Conservation (phyloP, 2,329 filamentous ascomycete genomes). For the Passalora sequoiae region DNA sequence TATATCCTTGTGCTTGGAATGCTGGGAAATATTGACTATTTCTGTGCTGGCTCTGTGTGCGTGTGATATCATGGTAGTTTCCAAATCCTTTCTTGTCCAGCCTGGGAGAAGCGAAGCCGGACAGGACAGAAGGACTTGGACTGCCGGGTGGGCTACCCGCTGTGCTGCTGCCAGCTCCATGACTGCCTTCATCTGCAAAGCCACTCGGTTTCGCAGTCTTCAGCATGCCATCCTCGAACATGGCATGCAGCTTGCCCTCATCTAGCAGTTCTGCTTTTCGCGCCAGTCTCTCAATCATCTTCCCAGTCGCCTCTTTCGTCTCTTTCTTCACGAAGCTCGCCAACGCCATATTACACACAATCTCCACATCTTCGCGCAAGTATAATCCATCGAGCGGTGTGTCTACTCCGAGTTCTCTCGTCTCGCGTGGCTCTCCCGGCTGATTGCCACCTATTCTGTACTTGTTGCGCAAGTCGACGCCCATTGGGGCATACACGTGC, state of each 20-base stretch:
- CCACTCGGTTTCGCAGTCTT: constrained; percentile 53
- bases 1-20: constrained; percentile 27
- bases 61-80: constrained; percentile 28
- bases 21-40: constrained; percentile 23
- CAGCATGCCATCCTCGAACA: constrained; percentile 61
- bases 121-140: constrained; percentile 15
- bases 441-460: constrained; percentile 66
- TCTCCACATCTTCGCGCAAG: constrained; percentile 65
- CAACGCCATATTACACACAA: constrained; percentile 60
- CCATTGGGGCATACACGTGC: constrained; percentile 64
- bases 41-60: constrained; percentile 14
- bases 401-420: constrained; percentile 59
- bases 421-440: constrained; percentile 59
- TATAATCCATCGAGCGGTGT: constrained; percentile 62
- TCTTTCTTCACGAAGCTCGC: constrained; percentile 62
- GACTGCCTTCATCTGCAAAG: constrained; percentile 20
- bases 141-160: constrained; percentile 18
- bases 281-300: constrained; percentile 64
- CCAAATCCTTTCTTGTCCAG: constrained; percentile 28
- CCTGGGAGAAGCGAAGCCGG: constrained; percentile 12
- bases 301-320: constrained; percentile 60
- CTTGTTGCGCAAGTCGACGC: constrained; percentile 62
- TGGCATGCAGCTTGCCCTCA: constrained; percentile 59
- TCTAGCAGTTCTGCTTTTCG: constrained; percentile 64
- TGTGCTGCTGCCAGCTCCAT: constrained; percentile 4